These are phyloP conservation scores for Atalantia buxifolia DNA, from an alignment of 345 rosid species.

Conservation along the genomic window DNA sequence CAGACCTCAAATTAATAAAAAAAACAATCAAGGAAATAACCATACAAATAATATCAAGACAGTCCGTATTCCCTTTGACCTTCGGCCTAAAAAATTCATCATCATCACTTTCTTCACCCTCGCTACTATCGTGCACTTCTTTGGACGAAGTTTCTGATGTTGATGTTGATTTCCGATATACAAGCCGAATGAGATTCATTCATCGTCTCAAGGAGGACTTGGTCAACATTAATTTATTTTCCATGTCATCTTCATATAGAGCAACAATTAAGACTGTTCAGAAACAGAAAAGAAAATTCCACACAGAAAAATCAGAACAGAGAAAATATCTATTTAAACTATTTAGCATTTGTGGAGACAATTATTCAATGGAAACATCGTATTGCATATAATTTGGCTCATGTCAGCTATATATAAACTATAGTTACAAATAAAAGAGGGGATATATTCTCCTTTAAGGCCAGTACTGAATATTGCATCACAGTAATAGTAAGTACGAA, in stretches of 20 bases:
- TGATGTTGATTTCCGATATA: conserved; percentile 58
- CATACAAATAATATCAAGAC: conserved; percentile 9
- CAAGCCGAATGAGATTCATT: conserved; percentile 71
- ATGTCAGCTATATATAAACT: not conserved
- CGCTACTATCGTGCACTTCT: conserved; percentile 42
- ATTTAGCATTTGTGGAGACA: not conserved
- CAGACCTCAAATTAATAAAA: not conserved
- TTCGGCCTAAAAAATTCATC: conserved; percentile 89
- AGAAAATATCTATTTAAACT: not conserved
- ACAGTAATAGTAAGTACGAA: not conserved
- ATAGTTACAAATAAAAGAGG: not conserved
- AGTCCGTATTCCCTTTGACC: conserved; percentile 68
- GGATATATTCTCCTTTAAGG: not conserved
- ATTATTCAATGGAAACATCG: not conserved
- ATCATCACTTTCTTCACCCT: conserved; percentile 56
- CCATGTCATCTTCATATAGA: conserved; percentile 46
- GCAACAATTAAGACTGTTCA: conserved; percentile 12
- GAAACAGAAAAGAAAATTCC: conserved; percentile 7
- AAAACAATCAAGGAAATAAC: not conserved
- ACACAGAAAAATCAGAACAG: not conserved
- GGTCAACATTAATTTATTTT: conserved; percentile 83
- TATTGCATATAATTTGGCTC: not conserved
- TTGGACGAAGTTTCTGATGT: conserved; percentile 24
- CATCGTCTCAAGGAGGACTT: conserved; percentile 52
- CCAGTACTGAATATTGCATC: not conserved